phyloP scores from a whole-genome alignment of 106 monocot genomes.

The Xerophyta viscosa region DNA sequence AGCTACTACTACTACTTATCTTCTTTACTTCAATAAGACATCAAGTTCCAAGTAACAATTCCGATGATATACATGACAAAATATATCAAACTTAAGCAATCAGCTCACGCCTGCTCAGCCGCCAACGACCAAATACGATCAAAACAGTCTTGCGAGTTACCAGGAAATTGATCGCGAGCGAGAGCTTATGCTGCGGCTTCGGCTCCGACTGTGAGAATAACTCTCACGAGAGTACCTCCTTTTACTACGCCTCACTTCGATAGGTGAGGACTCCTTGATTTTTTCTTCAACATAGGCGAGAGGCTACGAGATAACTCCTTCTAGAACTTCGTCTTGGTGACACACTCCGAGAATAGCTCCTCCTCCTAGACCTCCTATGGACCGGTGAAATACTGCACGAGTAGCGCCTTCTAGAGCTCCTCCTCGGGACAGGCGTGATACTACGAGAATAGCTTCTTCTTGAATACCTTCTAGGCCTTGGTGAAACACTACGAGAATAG shows the following conservation, averaged over 20 bases:
- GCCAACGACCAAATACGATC: no score
- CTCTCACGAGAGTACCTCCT: constrained; percentile 40
- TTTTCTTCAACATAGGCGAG: constrained; percentile 17
- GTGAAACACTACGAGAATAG: constrained; percentile 8
- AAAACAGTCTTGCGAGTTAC: no score
- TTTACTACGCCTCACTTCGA: background rate
- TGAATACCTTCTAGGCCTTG: constrained; percentile 5
- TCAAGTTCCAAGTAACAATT: no score
- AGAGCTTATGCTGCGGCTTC: constrained; percentile 32
- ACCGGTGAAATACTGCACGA: constrained; percentile 15
- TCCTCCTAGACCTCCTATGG: constrained; percentile 7
- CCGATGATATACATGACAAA: no score
- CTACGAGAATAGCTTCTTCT: constrained; percentile 37
- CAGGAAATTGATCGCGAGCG: constrained; percentile 22
- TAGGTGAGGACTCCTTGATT: constrained; percentile 6
- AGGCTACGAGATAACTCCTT: constrained; percentile 28
- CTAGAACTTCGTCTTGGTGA: constrained; percentile 5
- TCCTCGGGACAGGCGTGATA: constrained; percentile 17
- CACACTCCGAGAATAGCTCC: background rate
- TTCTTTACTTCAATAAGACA: no score
- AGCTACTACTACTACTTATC: no score
- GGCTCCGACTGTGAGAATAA: constrained; percentile 47
- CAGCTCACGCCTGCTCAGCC: no score
- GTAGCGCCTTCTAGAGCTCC: constrained; percentile 25
- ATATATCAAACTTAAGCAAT: no score